Percentiles rank a stretch among this genome's conserved stretches.
These are phyloP conservation scores for Salix koriyanagi DNA, from an alignment of 345 rosid genomes.

Conservation along the genomic window DNA sequence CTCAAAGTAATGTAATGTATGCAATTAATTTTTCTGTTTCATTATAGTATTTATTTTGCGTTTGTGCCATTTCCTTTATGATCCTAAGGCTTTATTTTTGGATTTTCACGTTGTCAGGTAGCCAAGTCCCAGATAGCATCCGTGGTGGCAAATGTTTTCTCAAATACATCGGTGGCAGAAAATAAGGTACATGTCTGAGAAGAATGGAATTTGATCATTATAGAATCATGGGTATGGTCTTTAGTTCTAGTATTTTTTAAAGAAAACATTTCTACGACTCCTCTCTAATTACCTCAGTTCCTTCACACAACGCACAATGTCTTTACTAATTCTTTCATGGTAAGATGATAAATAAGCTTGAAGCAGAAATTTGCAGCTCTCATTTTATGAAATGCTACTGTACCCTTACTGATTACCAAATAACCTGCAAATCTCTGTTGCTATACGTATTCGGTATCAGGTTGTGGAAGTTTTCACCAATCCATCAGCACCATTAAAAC, in stretches of 20 bases:
- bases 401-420: not conserved
- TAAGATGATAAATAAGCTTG: not conserved
- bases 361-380: not conserved
- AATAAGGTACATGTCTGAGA: slow-evolving; percentile 58
- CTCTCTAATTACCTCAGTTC: not conserved
- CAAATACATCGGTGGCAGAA: slow-evolving; percentile 79
- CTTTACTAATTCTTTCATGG: not conserved
- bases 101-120: slow-evolving; percentile 40
- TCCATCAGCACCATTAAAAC: slow-evolving; percentile 67
- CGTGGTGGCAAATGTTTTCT: slow-evolving; percentile 79
- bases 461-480: slow-evolving; percentile 75
- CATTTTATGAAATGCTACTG: not conserved
- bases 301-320: not conserved
- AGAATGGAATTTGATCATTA: not conserved
- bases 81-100: slow-evolving; percentile 7
- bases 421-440: not conserved
- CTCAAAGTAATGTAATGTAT: slow-evolving; percentile 99
- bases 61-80: not conserved
- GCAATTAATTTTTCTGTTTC: slow-evolving; percentile 43
- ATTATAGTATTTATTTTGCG: not conserved
- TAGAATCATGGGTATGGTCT: not conserved
- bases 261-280: not conserved
- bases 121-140: slow-evolving; percentile 71
- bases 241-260: not conserved
- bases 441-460: slow-evolving; percentile 28